Conservation (phyloP, 306 rosid species). For the Castanospermum australe region DNA sequence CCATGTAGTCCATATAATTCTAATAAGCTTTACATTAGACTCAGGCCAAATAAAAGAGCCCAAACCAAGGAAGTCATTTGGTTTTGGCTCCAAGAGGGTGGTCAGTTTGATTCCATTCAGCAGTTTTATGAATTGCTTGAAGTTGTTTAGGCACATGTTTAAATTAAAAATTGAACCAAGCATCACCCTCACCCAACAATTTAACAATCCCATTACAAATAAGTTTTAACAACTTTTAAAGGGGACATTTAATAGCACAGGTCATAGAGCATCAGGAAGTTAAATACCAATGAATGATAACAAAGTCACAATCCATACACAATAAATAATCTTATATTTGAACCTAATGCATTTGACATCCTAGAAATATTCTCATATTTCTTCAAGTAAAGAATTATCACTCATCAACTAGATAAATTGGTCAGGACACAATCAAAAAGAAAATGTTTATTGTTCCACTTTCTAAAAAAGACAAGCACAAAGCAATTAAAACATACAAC, state of each 20-base stretch:
- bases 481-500: no score
- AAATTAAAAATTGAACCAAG: constrained; percentile 6
- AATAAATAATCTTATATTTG: background rate
- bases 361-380: background rate
- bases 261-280: background rate
- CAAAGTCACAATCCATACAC: background rate
- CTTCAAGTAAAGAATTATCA: background rate
- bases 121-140: background rate
- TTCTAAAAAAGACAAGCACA: background rate
- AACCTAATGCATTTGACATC: background rate
- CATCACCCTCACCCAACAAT: background rate
- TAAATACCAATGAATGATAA: background rate
- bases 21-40: background rate
- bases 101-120: background rate
- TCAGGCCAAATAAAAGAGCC: background rate
- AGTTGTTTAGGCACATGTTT: background rate
- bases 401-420: background rate
- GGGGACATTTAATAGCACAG: background rate
- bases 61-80: background rate
- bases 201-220: background rate
- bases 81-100: background rate
- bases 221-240: background rate
- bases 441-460: background rate
- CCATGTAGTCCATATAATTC: background rate
- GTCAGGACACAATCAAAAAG: background rate